These are phyloP conservation scores for Blastocystis sp. DNA, from an alignment of 352 stramenopile genomes.

Conservation along the genomic window DNA sequence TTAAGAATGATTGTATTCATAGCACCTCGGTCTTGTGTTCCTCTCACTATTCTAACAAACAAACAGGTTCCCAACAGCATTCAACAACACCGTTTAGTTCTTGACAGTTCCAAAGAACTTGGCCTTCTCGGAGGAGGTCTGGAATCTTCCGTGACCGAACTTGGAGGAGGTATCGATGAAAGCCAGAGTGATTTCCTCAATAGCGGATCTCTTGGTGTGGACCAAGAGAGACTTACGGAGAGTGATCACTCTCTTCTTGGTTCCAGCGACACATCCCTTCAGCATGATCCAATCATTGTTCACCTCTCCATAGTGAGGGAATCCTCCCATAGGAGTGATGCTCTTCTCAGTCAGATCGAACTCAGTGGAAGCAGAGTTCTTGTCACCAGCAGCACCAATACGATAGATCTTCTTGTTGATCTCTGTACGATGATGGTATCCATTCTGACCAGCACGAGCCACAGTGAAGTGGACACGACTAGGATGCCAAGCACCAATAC, in stretches of 20 bases:
- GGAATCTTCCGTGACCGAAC: conserved; percentile 99
- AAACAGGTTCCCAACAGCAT: background rate
- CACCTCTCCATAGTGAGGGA: conserved; percentile 96
- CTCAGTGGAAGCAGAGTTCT: conserved; percentile 89
- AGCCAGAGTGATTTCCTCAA: conserved; percentile 89
- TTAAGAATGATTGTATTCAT: too few relatives aligned
- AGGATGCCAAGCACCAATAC: conserved; percentile 99
- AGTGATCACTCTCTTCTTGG: conserved; percentile 96
- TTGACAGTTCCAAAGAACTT: conserved; percentile 50
- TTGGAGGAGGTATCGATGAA: conserved; percentile 95
- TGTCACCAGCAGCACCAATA: conserved; percentile 81
- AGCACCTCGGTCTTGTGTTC: background rate
- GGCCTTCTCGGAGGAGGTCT: conserved; percentile 71
- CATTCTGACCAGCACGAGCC: conserved; percentile 95
- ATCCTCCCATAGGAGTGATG: conserved; percentile 98
- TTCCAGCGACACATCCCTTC: conserved; percentile 92
- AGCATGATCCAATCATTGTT: conserved; percentile 99
- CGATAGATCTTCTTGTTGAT: conserved; percentile 99
- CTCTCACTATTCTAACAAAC: too few relatives aligned
- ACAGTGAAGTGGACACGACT: conserved; percentile 93
- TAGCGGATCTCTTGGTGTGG: conserved; percentile 88
- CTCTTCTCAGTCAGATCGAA: conserved; percentile 97
- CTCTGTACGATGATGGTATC: conserved; percentile 99
- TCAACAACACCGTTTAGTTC: conserved; percentile 28
- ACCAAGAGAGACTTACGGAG: conserved; percentile 95